These are phyloP conservation scores for Nymphaea colorata DNA, from an alignment of 164 flowering plant genomes.

Conservation along the genomic window DNA sequence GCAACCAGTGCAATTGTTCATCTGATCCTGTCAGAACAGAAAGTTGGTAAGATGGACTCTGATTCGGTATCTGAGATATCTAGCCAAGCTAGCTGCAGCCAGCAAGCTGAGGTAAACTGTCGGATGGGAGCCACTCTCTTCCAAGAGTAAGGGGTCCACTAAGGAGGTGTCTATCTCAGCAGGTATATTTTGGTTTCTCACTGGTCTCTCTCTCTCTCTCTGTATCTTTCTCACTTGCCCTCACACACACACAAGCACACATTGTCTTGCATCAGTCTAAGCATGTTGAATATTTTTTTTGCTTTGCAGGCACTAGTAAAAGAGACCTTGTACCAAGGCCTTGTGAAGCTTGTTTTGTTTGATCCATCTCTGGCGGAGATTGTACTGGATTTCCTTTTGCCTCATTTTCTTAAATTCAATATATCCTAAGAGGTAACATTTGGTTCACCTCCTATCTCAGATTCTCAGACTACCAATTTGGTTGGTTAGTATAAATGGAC, in stretches of 20 bases:
- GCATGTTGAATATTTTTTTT: not conserved
- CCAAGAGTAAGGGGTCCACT: conserved; percentile 74
- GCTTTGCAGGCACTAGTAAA: conserved; percentile 50
- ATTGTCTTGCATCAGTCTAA: too few species aligned
- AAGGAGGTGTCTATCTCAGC: conserved; percentile 80
- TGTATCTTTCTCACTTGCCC: not conserved
- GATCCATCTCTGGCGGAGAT: conserved; percentile 42
- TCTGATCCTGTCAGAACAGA: conserved; percentile 48
- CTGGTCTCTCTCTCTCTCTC: not conserved
- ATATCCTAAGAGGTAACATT: not conserved
- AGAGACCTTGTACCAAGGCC: conserved; percentile 53
- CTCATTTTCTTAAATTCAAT: conserved; percentile 50
- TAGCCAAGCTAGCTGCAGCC: conserved; percentile 91
- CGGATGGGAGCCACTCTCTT: conserved; percentile 37
- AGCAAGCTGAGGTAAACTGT: conserved; percentile 41
- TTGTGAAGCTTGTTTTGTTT: conserved; percentile 51
- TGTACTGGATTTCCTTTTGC: conserved; percentile 59
- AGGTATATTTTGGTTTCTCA: conserved; percentile 28
- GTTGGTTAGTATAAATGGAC: not conserved
- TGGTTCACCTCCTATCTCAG: not conserved
- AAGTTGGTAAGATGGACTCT: conserved; percentile 23
- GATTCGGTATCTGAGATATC: conserved; percentile 62
- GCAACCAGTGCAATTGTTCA: conserved; percentile 54
- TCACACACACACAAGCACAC: too few species aligned
- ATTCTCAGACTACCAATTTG: not conserved